Percentiles rank a stretch among this genome's conserved stretches.
Conservation (phyloP, 2,329 filamentous ascomycete species). For the Aspergillus udagawae region DNA sequence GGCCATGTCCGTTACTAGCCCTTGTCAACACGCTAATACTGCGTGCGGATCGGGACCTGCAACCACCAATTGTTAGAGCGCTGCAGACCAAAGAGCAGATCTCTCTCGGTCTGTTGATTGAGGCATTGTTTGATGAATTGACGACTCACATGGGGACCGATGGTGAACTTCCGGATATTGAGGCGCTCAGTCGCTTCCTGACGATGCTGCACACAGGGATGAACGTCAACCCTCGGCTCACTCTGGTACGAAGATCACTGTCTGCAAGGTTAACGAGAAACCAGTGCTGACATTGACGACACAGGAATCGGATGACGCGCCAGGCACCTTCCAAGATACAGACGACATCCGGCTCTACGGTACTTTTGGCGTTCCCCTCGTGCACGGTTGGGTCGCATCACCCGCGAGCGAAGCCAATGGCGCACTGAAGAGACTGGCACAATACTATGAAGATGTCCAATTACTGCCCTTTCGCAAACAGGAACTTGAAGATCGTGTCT, state of each 20-base stretch:
- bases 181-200: conserved; percentile 82
- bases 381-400: conserved; percentile 85
- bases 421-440: conserved; percentile 69
- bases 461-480: conserved; percentile 84
- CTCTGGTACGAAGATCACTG: conserved; percentile 47
- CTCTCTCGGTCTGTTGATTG: conserved; percentile 76
- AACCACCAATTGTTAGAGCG: conserved; percentile 72
- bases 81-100: conserved; percentile 80
- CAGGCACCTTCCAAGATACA: conserved; percentile 83
- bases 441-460: conserved; percentile 88
- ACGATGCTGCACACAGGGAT: conserved; percentile 90
- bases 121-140: conserved; percentile 89
- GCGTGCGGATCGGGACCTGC: conserved; percentile 64
- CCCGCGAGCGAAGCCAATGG: conserved; percentile 63
- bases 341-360: conserved; percentile 86
- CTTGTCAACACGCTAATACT: conserved; percentile 88
- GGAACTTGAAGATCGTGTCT: conserved; percentile 77
- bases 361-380: conserved; percentile 80
- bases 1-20: conserved; percentile 87
- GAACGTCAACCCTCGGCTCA: conserved; percentile 93
- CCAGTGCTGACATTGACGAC: conserved; percentile 36
- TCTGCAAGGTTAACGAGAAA: not conserved
- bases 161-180: conserved; percentile 74
- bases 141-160: conserved; percentile 70
- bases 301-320: conserved; percentile 32